Percentiles rank a stretch among this genome's conserved stretches.
These are phyloP conservation scores for Calocybe indica DNA, from an alignment of 768 basidiomycete genomes.

Conservation along the genomic window DNA sequence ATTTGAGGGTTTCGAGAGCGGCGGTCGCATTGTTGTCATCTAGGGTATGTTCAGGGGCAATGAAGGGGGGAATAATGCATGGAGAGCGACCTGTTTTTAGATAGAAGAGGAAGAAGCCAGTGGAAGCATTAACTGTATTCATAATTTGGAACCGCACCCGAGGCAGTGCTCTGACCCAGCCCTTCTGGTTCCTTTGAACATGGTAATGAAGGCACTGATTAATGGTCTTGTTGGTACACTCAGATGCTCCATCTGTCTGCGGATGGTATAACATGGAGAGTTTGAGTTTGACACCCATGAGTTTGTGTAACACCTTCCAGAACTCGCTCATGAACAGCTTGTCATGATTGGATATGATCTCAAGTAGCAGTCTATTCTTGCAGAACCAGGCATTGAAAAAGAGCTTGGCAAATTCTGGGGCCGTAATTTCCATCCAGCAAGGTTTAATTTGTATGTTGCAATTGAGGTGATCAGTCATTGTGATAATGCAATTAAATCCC, in stretches of 20 bases:
- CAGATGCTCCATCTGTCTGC: constrained; percentile 21
- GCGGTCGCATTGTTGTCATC: too few species aligned
- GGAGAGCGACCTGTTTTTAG: constrained; percentile 8
- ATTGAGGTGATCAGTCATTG: too few species aligned
- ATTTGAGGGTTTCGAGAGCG: too few species aligned
- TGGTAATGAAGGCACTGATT: constrained; percentile 22
- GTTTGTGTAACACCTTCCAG: constrained; percentile 10
- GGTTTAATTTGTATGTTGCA: too few species aligned
- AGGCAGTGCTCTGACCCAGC: constrained; percentile 22
- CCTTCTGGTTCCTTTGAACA: constrained; percentile 15
- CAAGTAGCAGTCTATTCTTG: constrained; percentile 23
- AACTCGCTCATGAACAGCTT: constrained; percentile 4
- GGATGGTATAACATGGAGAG: constrained; percentile 20
- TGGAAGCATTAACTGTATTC: constrained; percentile 22
- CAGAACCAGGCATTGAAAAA: too few species aligned
- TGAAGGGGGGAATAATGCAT: too few species aligned
- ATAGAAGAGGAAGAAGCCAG: constrained; percentile 30
- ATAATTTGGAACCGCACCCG: constrained; percentile 33
- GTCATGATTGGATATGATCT: constrained; percentile 16
- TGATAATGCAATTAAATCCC: too few species aligned
- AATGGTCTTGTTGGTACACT: constrained; percentile 23
- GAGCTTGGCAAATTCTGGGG: too few species aligned
- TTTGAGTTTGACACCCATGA: constrained; percentile 10
- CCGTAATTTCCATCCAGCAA: too few species aligned
- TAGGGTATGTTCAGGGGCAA: too few species aligned